Base-by-base conservation (phyloP, 2,329 filamentous ascomycete species). In the Pestalotiopsis fici region DNA sequence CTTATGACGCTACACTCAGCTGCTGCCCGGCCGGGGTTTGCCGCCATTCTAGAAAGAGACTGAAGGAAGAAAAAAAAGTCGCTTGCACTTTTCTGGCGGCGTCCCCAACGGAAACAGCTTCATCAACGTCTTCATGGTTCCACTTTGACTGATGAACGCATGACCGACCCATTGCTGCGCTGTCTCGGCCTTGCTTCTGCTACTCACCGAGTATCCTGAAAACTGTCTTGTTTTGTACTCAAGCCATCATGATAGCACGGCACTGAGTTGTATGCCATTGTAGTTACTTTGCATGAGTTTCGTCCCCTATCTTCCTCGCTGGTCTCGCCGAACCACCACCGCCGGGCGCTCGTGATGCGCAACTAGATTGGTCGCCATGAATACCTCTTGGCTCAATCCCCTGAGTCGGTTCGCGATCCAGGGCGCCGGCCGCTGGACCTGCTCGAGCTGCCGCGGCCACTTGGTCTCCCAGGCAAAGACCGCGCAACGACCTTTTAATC, bases 381-480 rank as follows among this genome's bases (percentile, higher is more conserved):
- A 81, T 76, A 73, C 77, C 57, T 65, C 72, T 65, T 83, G 75
- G 74, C 76, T 77, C 71, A 78, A 69, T 77, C 78, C 73, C 70
- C 71, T 77, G 43, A 69, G 74, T 75, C 78, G 76, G 76, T 73
- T 81, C 76, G 75, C 75, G 78, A 81, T 69, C 74, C 79, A 67
- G 74, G 77, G 74, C 70, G 80, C 75, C 76, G 78, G 66, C 70
- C 73, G 79, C 71, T 84, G 83, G 83, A 84, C 83, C 13, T 86
- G 83, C 73, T 81, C 79, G 69, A 79, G 75, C 68, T 86, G 83
- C 72, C 82, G 79, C 66, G 78, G 75, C 65, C 82, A 83, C 74
- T 75, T 76, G 43, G 61, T 79, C 66, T 71, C 76, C 43, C 78
- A 71, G 27, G 67, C 72, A 66, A 81, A 74, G 55, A 73, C 76